A percentile compares a stretch with the other conserved stretches of the same genome.
Evolutionary conservation across 306 rosid genomes (phyloP).

Genomic region (Castanea crenata): DNA sequence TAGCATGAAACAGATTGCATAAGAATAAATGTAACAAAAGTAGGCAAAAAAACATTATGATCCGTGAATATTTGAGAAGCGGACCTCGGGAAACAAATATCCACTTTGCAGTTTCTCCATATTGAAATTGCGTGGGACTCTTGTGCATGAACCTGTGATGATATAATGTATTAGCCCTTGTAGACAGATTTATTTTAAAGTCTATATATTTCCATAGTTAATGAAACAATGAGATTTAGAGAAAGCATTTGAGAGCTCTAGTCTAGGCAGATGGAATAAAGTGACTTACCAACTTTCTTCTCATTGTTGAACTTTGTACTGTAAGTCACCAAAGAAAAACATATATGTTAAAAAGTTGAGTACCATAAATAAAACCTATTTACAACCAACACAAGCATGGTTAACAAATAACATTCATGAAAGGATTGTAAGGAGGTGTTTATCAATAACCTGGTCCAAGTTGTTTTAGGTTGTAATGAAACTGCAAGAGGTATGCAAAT

Average conservation of each 20-base stretch:
- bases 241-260: background rate
- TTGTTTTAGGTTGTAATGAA: conserved; percentile 25
- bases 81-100: conserved; percentile 67
- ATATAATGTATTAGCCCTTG: background rate
- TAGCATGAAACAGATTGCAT: background rate
- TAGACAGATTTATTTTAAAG: too few relatives aligned
- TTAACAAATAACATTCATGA: background rate
- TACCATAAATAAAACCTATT: background rate
- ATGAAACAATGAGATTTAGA: background rate
- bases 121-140: conserved; percentile 50
- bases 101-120: conserved; percentile 58
- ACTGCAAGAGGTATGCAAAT: conserved; percentile 29
- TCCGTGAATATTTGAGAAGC: background rate
- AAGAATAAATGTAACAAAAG: background rate
- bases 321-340: conserved; percentile 8
- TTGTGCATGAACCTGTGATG: conserved; percentile 36
- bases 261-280: background rate
- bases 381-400: background rate
- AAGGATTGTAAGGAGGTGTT: background rate
- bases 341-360: background rate
- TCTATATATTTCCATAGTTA: too few relatives aligned
- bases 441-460: conserved; percentile 30
- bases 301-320: conserved; percentile 29
- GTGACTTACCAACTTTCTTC: conserved; percentile 30
- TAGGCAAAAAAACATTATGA: background rate